Evolutionary conservation across 306 rosid genomes (phyloP), one percentile per base, ranked within the genome.

Genomic region (Sphenostylis stenocarpa): DNA sequence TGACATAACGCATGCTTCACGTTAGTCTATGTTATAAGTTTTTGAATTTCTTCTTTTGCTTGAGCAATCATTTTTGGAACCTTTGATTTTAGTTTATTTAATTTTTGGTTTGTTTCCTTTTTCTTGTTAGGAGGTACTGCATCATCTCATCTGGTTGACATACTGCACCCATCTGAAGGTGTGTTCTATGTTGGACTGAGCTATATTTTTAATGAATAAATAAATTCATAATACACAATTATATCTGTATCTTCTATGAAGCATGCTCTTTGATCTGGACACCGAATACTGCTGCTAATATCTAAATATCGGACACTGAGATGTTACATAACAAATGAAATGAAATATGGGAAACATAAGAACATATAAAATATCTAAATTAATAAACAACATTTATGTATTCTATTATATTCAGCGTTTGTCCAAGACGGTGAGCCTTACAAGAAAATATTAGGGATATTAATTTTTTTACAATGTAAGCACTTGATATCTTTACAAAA

Each of bases 121-220:
- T 79, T n/a, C 75, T 70, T 84, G 45, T 16, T 84, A 95, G 97
- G 97, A 88, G 90, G 91, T 89, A 57, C 96, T 89, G 0, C 99
- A 95, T 85, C 97, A 95, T 85, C 90, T 85, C 97, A 95, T 85
- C 90, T 90, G 62, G 44, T 95, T 77, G 97, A 90, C 84, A 85
- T 92, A 67, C 77, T 87, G 76, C 88, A 90, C 60, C 96, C 99
- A 55, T 85, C 87, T 51, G 94, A 89, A 89, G 97, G 99, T 92
- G 65, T 84, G 90, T 77, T 81, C 49, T 62, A 55, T 48, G 73
- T 60, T 77, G 75, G 72, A 67, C 58, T 64, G 72, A 70, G 23
- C 43, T 72, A 39, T 72, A 71, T 70, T 44, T 66, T 44, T 57
- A 36, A 1, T 6, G 23, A 58, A 61, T 20, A 52, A 62, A 28